These are phyloP conservation scores for Colletotrichum sp. DNA, from an alignment of 2,329 filamentous ascomycete species.

Conservation along the genomic window DNA sequence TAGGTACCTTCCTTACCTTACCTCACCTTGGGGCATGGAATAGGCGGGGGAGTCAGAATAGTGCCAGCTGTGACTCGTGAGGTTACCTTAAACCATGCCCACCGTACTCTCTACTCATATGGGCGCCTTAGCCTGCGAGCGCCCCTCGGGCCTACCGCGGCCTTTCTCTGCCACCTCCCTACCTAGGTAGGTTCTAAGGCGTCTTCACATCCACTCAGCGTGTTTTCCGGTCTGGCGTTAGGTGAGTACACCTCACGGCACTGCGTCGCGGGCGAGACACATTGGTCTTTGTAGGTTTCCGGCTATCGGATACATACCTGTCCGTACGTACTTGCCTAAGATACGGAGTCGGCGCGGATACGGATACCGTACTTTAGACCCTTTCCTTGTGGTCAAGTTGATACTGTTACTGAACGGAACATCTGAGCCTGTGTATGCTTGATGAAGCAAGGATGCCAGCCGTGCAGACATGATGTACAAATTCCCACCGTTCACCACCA, in stretches of 20 bases:
- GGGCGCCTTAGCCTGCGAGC: neutral
- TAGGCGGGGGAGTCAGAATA: neutral
- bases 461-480: neutral
- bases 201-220: neutral
- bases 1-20: neutral
- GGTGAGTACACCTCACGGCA: neutral
- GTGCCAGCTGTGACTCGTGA: neutral
- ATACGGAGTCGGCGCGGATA: neutral
- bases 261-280: neutral
- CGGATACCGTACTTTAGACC: neutral
- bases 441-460: neutral
- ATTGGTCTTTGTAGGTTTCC: neutral
- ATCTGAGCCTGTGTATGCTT: neutral
- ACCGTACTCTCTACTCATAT: neutral
- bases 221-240: neutral
- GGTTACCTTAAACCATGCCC: neutral
- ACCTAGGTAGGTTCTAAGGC: neutral
- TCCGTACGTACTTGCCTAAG: neutral
- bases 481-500: neutral
- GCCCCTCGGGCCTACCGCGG: conserved; percentile 13
- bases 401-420: neutral
- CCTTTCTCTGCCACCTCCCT: neutral
- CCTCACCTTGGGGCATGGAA: neutral
- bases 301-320: neutral
- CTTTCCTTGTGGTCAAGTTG: neutral